A percentile compares a stretch with the other conserved stretches of the same genome.
phyloP scores from a whole-genome alignment of 495 filamentous ascomycete species.

The Margaritispora aquatica region DNA sequence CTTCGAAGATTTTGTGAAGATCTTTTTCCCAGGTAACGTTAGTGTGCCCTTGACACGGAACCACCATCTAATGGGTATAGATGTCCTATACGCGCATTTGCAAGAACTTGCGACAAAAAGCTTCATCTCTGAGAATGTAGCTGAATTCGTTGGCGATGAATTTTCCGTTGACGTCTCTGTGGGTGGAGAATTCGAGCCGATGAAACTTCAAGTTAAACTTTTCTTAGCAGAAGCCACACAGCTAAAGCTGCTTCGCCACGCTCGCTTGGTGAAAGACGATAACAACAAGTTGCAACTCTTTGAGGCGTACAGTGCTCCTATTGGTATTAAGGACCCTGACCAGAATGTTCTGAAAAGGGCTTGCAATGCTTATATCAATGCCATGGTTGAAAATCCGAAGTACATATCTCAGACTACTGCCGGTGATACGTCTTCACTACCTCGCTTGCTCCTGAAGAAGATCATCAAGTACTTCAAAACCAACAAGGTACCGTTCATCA shows the following conservation, averaged over 20 bases:
- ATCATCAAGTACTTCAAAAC: too few relatives aligned
- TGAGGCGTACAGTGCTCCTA: slow-evolving; percentile 31
- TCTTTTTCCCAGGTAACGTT: slow-evolving; percentile 32
- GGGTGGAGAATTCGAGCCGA: slow-evolving; percentile 32
- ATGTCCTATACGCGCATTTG: slow-evolving; percentile 42
- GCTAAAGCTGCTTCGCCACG: slow-evolving; percentile 39
- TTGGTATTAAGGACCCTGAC: slow-evolving; percentile 35
- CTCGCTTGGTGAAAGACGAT: slow-evolving; percentile 27
- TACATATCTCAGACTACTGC: slow-evolving; percentile 41
- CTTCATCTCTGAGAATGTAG: slow-evolving; percentile 37
- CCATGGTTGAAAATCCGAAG: slow-evolving; percentile 32
- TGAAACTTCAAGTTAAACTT: slow-evolving; percentile 37
- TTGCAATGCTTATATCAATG: slow-evolving; percentile 36
- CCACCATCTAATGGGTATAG: slow-evolving; percentile 38
- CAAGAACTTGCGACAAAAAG: slow-evolving; percentile 34
- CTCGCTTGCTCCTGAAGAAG: slow-evolving; percentile 34
- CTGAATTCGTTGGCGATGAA: slow-evolving; percentile 31
- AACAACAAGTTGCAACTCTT: slow-evolving; percentile 32
- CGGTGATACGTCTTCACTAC: slow-evolving; percentile 33
- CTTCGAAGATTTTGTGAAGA: slow-evolving; percentile 41
- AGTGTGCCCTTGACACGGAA: slow-evolving; percentile 44
- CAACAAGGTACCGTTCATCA: too few relatives aligned
- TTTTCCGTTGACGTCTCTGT: slow-evolving; percentile 34
- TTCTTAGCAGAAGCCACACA: slow-evolving; percentile 39
- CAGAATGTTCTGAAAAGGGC: slow-evolving; percentile 33